phyloP scores from a whole-genome alignment of 2,329 filamentous ascomycete genomes.

The Nemania serpens region DNA sequence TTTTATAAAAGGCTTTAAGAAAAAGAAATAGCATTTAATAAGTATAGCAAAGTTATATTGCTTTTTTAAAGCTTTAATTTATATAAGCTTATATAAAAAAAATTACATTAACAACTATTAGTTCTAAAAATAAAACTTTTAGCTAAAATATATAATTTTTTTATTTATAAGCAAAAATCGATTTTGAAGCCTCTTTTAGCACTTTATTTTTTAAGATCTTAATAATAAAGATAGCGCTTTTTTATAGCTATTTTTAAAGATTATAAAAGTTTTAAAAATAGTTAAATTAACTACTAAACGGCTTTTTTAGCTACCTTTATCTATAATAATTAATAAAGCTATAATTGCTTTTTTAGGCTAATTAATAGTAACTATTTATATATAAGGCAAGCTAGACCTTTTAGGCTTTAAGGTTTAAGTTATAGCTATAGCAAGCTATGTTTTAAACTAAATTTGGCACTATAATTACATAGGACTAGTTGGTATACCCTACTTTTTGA shows the following conservation, averaged over 20 bases:
- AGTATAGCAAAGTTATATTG: background rate
- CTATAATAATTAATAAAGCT: background rate
- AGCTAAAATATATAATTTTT: background rate
- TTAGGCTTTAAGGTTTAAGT: slow-evolving; percentile 1
- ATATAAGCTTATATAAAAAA: background rate
- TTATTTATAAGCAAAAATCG: background rate
- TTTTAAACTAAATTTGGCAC: background rate
- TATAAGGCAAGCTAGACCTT: background rate
- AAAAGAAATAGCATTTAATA: background rate
- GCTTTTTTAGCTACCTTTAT: background rate
- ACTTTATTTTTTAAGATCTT: slow-evolving; percentile 1
- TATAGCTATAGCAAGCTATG: background rate
- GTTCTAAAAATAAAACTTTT: background rate
- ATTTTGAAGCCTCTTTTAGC: background rate
- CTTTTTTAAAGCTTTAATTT: background rate
- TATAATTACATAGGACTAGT: background rate
- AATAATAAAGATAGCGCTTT: background rate
- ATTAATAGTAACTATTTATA: background rate
- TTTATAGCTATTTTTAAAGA: background rate
- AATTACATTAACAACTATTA: background rate
- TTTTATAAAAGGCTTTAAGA: background rate
- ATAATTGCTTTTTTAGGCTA: background rate
- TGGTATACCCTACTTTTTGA: background rate
- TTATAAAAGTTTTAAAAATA: background rate
- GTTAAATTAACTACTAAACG: background rate